Conservation (phyloP, 2,329 filamentous ascomycete species). For the Colletotrichum acutatum region DNA sequence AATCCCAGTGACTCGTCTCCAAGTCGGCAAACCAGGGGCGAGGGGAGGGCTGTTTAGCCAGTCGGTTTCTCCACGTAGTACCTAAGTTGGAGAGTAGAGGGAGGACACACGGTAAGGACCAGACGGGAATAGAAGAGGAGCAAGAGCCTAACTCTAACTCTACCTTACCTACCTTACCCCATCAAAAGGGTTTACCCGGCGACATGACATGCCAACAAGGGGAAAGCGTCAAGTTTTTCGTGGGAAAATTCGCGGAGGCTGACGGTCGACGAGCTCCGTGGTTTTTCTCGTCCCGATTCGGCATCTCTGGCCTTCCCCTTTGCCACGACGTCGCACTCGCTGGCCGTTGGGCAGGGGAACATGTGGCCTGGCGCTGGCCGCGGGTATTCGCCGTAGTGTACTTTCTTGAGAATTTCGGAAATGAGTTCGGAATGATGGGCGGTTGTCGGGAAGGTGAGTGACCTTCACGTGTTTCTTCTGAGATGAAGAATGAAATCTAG, state of each 20-base stretch:
- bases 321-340: slow-evolving; percentile 22
- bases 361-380: background rate
- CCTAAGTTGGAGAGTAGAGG: background rate
- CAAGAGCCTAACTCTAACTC: background rate
- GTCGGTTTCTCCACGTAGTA: background rate
- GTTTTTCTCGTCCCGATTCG: slow-evolving; percentile 33
- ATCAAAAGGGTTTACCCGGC: slow-evolving; percentile 5
- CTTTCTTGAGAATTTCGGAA: background rate
- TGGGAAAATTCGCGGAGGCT: slow-evolving; percentile 26
- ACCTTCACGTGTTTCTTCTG: background rate
- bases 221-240: slow-evolving; percentile 2
- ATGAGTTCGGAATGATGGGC: background rate
- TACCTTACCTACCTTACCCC: background rate
- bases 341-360: background rate
- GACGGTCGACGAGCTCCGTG: slow-evolving; percentile 31
- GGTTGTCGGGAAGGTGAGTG: background rate
- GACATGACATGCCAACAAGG: slow-evolving; percentile 17
- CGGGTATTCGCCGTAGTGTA: background rate
- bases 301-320: slow-evolving; percentile 14
- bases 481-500: background rate
- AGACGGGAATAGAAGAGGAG: background rate
- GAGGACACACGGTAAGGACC: background rate
- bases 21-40: background rate
- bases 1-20: background rate
- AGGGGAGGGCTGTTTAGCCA: background rate